Evolutionary conservation across 2,329 filamentous ascomycete genomes (phyloP), one percentile per base, ranked within the genome.

Genomic region (Talaromyces sp.): DNA sequence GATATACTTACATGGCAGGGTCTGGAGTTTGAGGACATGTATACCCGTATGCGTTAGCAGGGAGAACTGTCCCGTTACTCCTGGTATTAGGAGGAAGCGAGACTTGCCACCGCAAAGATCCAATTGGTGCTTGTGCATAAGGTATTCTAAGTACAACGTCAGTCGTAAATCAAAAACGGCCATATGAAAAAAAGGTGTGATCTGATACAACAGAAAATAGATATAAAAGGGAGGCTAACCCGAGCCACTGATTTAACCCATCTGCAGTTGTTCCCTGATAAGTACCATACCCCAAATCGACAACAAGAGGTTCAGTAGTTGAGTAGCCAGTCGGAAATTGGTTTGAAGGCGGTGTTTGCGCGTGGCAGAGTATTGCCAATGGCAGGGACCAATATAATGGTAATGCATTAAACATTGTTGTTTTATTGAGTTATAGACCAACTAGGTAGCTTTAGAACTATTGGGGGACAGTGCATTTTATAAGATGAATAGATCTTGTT

Each of bases 271-370:
- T 69, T 17, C 80, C 81, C 61, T 75, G 66, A 63, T 82, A 82
- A 26, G 71, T 69, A 14, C 71, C 74, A 63, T 82, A 82, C 3
- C 75, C 80, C 1, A 82, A 65, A 61, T 81, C 73, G 24, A 81
- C 77, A 38, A 66, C 62, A 10, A 71, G 58, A 3, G 61, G 55
- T 8, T 63, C 52, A 1, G 50, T 27, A 17, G 46, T 24, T 27
- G 58, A 49, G 13, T 31, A 3, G 13, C 54, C 58, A 3, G 14
- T n/a, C 14, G 58, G 58, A 50, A 41, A 60, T 1, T 32, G 54
- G 32, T 60, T 60, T 19, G 17, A 27, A 24, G 54, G 58, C 7
- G 58, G 31, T 11, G 31, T 32, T 32, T 32, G 31, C 9, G 31
- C 31, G 11, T 32, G 31, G 31, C 31, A 32, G 31, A 11, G 8